Evolutionary conservation across 108 stramenopile genomes (phyloP).

Genomic region (Aurantiochytrium sp.): DNA sequence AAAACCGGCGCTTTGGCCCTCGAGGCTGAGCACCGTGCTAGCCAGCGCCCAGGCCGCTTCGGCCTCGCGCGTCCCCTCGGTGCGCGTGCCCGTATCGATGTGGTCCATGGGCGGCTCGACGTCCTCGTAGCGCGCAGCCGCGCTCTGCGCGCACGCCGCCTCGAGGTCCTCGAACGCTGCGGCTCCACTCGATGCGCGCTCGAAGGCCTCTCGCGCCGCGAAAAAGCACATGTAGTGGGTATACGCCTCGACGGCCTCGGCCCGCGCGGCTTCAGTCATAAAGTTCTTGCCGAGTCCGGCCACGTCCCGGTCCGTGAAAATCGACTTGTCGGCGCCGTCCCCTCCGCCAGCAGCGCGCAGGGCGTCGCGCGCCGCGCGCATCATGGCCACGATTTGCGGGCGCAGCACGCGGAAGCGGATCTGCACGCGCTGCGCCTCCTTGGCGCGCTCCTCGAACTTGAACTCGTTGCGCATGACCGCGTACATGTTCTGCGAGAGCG

Average conservation of each 20-base stretch:
- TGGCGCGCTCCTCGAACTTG: constrained; percentile 71
- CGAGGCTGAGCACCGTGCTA: not conserved
- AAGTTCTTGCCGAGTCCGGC: constrained; percentile 62
- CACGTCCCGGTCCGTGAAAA: constrained; percentile 39
- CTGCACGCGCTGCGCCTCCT: constrained; percentile 66
- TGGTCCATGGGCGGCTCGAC: not conserved
- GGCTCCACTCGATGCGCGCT: not conserved
- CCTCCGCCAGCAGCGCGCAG: constrained; percentile 43
- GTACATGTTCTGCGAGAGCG: constrained; percentile 73
- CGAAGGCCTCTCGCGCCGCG: constrained; percentile 66
- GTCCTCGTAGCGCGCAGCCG: not conserved
- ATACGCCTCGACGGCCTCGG: constrained; percentile 67
- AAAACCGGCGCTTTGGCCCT: not conserved
- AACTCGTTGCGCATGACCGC: constrained; percentile 72
- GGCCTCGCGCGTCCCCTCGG: constrained; percentile 46
- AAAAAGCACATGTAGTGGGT: constrained; percentile 68
- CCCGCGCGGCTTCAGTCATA: constrained; percentile 59
- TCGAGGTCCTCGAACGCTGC: not conserved
- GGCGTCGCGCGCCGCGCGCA: constrained; percentile 53
- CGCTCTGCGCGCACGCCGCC: not conserved
- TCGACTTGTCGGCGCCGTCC: constrained; percentile 38
- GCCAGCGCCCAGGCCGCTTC: not conserved
- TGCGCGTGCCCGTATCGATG: not conserved
- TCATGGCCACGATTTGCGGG: constrained; percentile 58
- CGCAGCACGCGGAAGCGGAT: constrained; percentile 75